Evolutionary conservation across 495 filamentous ascomycete species (phyloP), one percentile per base, ranked within the genome.

Genomic region (Penicillium diatomitis): DNA sequence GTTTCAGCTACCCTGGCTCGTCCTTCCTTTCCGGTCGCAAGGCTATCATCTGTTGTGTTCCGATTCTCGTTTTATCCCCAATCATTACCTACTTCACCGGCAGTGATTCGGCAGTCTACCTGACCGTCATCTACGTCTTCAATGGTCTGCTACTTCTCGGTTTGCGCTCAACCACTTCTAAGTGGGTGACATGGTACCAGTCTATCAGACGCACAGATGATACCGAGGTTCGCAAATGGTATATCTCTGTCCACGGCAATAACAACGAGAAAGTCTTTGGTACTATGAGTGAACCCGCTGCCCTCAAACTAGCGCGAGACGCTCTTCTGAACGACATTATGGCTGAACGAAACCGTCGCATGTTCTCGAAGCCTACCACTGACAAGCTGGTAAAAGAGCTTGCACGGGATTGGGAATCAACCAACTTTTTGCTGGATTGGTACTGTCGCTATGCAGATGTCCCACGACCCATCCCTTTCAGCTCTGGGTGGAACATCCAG

Each of bases 401-500:
- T 44, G 71, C 73, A 10, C 58, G 60, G 5, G 72, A 79, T 43
- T 81, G 76, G 68, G 70, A 75, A 34, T 69, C 78, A 0, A 82
- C 78, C n/a, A 64, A 77, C 42, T 81, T 82, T 39, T 65, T 83
- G 10, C 63, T 83, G 32, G 65, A 77, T 12, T 82, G 79, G 79
- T 82, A 82, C 47, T 77, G 74, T 58, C 61, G 72, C 35, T 68
- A 72, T 64, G 74, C 65, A 39, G 70, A 68, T 60, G 71, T 70
- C 5, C 66, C 68, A 10, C 62, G 71, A 32, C 78, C 79, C 0
- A 72, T 78, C 45, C 72, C 76, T 0, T 83, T 76, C 61, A 81
- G 75, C 56, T 76, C 78, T n/a, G 74, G 73, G 5, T 83, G 79
- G 79, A 83, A 82, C 43, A 72, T 80, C 9, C 73, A 76, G 55